Conservation (phyloP, 2,329 filamentous ascomycete species). For the Capronia americana region DNA sequence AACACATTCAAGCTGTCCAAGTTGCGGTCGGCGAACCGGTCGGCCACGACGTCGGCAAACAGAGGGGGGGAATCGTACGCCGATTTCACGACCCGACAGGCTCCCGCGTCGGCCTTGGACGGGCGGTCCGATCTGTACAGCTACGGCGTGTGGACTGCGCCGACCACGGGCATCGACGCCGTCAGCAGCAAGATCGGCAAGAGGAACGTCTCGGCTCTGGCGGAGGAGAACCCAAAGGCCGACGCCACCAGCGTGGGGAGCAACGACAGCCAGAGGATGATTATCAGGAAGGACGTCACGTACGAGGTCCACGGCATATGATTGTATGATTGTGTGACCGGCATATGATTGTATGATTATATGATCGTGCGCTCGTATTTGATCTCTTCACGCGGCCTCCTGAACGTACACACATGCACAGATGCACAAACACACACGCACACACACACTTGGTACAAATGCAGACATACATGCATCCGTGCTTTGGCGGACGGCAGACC, state of each 20-base stretch:
- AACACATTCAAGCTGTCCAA: slow-evolving; percentile 28
- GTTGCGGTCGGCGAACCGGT: slow-evolving; percentile 22
- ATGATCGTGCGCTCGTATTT: too few relatives aligned
- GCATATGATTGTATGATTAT: background rate
- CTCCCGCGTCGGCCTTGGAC: background rate
- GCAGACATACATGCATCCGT: too few relatives aligned
- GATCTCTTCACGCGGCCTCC: too few relatives aligned
- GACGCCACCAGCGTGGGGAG: slow-evolving; percentile 1
- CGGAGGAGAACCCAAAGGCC: background rate
- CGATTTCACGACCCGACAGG: background rate
- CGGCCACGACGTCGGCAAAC: background rate
- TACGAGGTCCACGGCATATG: background rate
- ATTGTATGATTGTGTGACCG: too few relatives aligned
- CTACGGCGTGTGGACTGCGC: slow-evolving; percentile 6
- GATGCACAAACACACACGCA: too few relatives aligned
- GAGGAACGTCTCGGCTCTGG: background rate
- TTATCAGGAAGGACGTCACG: slow-evolving; percentile 6
- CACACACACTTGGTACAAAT: too few relatives aligned
- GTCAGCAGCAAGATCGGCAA: background rate
- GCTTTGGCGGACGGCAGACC: too few relatives aligned
- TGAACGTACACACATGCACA: too few relatives aligned
- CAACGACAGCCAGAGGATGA: slow-evolving; percentile 10
- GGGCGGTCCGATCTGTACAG: slow-evolving; percentile 2
- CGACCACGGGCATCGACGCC: background rate
- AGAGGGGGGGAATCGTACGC: background rate